Base-by-base conservation (phyloP, 2,329 filamentous ascomycete genomes). In the Ramichloridium luteum region DNA sequence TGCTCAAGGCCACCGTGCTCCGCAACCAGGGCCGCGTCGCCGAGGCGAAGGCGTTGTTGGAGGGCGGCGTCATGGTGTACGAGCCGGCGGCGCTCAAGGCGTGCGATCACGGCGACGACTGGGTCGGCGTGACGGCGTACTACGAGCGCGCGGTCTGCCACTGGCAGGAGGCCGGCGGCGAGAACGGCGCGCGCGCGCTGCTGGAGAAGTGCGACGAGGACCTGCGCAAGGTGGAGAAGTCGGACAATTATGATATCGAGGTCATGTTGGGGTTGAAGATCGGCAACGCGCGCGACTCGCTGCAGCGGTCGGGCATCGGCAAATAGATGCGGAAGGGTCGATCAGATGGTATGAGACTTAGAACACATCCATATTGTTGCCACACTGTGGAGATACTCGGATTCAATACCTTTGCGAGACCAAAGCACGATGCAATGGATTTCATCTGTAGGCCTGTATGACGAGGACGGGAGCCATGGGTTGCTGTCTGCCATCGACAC, bases 131-230 rank as follows among this genome's bases (percentile, higher is more conserved):
- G 0, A 73, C 77, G 1, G 84, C 80, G 1, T 68, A 83, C 43
- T 94, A 94, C 56, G 90, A 98, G 58, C 73, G 90, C 62, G 85
- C 76, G 0, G 83, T 80, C 5, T 73, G 82, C 33, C 62, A 77
- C 1, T 98, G 88, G 86, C 67, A 70, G 35, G 79, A 88, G 47
- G 48, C 50, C 46, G 64, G 47, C 6, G 55, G 55, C 16, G 60
- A 56, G 14, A 47, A 53, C 27, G 51, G 50, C 15, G 48, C 58
- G 29, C 36, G 40, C 28, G 52, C 62, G 28, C 70, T 71, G 54
- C 51, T 77, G 15, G 55, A 70, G 12, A 71, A 77, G 47, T 81
- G 77, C 49, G 67, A 72, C 41, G 59, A 64, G 29, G 74, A 74
- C 57, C 58, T 90, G 13, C 69, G 77, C 16, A 75, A 75, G 48